Base-by-base conservation (phyloP, 23 red algal species). In the Gracilaria gracilis region DNA sequence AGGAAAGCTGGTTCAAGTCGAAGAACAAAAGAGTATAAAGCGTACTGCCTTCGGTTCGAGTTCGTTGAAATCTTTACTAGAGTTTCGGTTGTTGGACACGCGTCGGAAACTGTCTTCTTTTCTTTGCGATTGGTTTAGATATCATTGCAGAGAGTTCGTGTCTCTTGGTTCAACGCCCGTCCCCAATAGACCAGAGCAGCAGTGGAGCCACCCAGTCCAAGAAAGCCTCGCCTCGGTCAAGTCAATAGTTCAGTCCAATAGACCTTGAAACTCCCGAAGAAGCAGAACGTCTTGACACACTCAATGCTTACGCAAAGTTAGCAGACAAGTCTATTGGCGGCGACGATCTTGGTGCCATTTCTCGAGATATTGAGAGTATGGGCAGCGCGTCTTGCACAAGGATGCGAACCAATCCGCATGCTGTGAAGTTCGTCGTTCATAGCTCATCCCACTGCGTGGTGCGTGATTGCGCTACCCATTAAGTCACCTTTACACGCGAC, bases 401-500 rank as follows among this genome's bases (percentile, higher is more conserved):
- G 46, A 77, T 77, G 72, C 40, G 72, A 77, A 51, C 72, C 1
- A 77, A 77, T 31, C 72, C 72, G 7, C 38, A 77, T n/a, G 72
- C 72, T 51, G 40, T 77, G 4, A 77, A 77, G 72, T 77, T n/a
- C 27, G 72, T 82, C 33, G 79, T 82, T 65, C 79, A 82, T 42
- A 82, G 53, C 54, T 32, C 64, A 62, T 82, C 58, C 28, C 83
- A 59, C 2, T 94, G 92, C 33, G 92, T 69, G 17, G 76, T n/a
- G n/a, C n/a, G n/a, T n/a, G n/a, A n/a, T 87, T 50, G 62, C 64
- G 25, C 77, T 94, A 17, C 92, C 92, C 5, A 57, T 81, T 74
- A 94, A 94, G 40, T 83, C 92, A 50, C 76, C 82, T 2, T 64
- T 82, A 8, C 88, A 94, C 57, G 92, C 92, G 14, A 88, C 92